A percentile compares a stretch with the other conserved stretches of the same genome.
Conservation (phyloP, 1,284 basidiomycete genomes). For the Leucoagaricus sp. region DNA sequence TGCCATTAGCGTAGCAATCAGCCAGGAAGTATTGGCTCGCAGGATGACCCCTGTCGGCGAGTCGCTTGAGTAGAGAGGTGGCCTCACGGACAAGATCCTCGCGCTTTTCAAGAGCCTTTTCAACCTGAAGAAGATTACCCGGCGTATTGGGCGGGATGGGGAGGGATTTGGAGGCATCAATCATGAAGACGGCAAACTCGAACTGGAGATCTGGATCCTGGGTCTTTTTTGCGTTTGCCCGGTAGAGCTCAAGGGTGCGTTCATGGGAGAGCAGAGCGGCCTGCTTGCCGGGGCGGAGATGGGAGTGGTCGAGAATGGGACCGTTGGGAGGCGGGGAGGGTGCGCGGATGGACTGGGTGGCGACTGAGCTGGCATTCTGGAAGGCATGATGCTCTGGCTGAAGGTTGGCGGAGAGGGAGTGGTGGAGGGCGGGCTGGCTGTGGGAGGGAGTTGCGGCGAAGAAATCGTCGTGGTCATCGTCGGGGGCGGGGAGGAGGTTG, state of each 20-base stretch:
- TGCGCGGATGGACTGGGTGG: slow-evolving; percentile 46
- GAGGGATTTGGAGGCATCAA: slow-evolving; percentile 91
- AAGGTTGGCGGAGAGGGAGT: slow-evolving; percentile 29
- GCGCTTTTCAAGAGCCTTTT: slow-evolving; percentile 78
- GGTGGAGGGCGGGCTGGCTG: slow-evolving; percentile 28
- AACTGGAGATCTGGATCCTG: slow-evolving; percentile 98
- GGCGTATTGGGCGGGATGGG: slow-evolving; percentile 68
- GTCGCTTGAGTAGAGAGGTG: slow-evolving; percentile 80
- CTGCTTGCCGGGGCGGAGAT: slow-evolving; percentile 90
- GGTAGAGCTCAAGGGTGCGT: slow-evolving; percentile 95
- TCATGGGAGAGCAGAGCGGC: slow-evolving; percentile 93
- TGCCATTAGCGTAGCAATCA: slow-evolving; percentile 97
- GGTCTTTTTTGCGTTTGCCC: slow-evolving; percentile 97
- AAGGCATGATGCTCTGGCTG: slow-evolving; percentile 23
- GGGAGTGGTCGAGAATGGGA: slow-evolving; percentile 88
- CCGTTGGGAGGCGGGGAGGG: slow-evolving; percentile 59
- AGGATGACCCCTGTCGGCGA: slow-evolving; percentile 92
- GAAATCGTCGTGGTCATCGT: slow-evolving; percentile 46
- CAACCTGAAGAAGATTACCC: slow-evolving; percentile 77
- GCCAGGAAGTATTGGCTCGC: slow-evolving; percentile 97
- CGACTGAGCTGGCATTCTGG: slow-evolving; percentile 33
- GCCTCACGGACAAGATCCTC: slow-evolving; percentile 90
- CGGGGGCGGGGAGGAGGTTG: slow-evolving; percentile 33
- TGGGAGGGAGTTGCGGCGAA: slow-evolving; percentile 37
- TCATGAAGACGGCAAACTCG: slow-evolving; percentile 98